A percentile compares a stretch with the other conserved stretches of the same genome.
Evolutionary conservation across 73 alveolate species (phyloP).

Genomic region (Paramecium primaurelia): DNA sequence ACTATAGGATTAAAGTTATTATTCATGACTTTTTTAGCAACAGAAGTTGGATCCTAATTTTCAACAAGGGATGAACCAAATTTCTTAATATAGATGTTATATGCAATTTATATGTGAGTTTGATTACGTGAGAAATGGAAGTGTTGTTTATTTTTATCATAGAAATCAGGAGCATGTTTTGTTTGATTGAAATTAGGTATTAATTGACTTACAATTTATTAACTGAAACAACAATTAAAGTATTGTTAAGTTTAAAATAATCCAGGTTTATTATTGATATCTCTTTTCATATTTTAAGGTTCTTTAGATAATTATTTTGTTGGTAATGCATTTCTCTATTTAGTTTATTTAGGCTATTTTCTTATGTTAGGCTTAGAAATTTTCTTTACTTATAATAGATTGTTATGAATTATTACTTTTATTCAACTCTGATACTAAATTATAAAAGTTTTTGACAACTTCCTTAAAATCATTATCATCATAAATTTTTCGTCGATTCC

Average conservation of each 20-base stretch:
- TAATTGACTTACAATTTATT: background rate
- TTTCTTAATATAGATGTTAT: background rate
- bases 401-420: background rate
- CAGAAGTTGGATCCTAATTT: slow-evolving; percentile 18
- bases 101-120: background rate
- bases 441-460: slow-evolving; percentile 34
- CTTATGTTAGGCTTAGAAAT: background rate
- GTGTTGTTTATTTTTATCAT: background rate
- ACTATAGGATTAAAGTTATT: background rate
- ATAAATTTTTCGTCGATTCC: slow-evolving; percentile 24
- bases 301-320: background rate
- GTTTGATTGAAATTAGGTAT: background rate
- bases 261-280: background rate
- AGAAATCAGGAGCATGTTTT: background rate
- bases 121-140: background rate
- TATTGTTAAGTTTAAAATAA: background rate
- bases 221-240: background rate
- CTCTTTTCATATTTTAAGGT: background rate
- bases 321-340: background rate
- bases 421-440: background rate
- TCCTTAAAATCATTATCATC: slow-evolving; percentile 35
- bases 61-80: background rate
- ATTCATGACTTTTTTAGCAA: slow-evolving; percentile 5
- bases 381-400: background rate
- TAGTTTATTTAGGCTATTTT: background rate